These are phyloP conservation scores for Striga hermonthica DNA, from an alignment of 305 asterid species.

Conservation along the genomic window DNA sequence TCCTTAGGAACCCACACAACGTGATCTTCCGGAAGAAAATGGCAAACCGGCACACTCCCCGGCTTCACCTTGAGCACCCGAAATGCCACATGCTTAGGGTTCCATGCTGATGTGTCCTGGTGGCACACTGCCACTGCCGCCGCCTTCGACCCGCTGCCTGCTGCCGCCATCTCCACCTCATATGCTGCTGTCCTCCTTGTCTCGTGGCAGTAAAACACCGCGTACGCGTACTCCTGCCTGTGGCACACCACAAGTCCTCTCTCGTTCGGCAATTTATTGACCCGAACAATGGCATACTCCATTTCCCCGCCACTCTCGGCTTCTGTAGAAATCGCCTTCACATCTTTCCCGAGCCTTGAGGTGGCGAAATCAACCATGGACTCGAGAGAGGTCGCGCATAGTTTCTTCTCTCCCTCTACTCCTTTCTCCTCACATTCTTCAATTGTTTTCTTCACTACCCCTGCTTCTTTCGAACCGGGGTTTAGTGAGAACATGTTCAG, in stretches of 20 bases:
- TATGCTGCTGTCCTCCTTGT: conserved; percentile 49
- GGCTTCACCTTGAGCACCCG: conserved; percentile 81
- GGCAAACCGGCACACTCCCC: conserved; percentile 78
- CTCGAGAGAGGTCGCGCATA: conserved; percentile 72
- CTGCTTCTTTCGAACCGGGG: conserved; percentile 51
- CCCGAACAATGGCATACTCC: conserved; percentile 44
- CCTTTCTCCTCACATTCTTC: conserved; percentile 55
- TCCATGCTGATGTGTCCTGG: conserved; percentile 75
- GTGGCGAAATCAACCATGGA: conserved; percentile 80
- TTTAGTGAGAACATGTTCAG: conserved; percentile 42
- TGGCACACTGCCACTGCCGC: conserved; percentile 84
- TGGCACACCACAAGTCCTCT: conserved; percentile 70
- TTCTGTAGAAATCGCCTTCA: conserved; percentile 52
- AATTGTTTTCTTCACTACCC: conserved; percentile 47
- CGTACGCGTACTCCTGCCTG: conserved; percentile 62
- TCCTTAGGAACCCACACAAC: conserved; percentile 71
- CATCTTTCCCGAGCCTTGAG: conserved; percentile 53
- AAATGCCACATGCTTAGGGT: conserved; percentile 87
- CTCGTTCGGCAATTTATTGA: conserved; percentile 35
- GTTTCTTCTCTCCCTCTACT: conserved; percentile 54
- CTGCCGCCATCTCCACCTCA: conserved; percentile 49
- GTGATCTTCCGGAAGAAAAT: conserved; percentile 86
- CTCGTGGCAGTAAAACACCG: conserved; percentile 81
- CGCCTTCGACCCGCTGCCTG: conserved; percentile 55
- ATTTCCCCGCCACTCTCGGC: conserved; percentile 36